Evolutionary conservation across 2,329 filamentous ascomycete species (phyloP).

Genomic region (Cladophialophora immunda): DNA sequence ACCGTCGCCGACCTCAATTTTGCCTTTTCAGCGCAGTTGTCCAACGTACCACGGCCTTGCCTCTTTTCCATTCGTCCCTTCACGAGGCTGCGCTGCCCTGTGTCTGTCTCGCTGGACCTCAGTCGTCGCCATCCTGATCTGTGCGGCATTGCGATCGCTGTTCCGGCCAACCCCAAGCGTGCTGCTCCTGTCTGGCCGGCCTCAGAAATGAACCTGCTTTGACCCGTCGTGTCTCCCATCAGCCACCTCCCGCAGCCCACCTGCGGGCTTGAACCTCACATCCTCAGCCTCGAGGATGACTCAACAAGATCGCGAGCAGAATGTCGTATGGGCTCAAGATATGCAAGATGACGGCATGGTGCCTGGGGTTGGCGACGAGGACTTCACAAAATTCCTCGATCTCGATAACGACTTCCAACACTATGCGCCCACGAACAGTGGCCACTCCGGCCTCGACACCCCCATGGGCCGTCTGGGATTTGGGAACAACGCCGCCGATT

Average conservation of each 20-base stretch:
- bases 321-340: constrained; percentile 50
- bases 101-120: neutral
- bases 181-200: constrained; percentile 4
- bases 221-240: constrained; percentile 30
- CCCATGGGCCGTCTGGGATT: constrained; percentile 51
- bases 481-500: constrained; percentile 39
- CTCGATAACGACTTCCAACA: constrained; percentile 58
- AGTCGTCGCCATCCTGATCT: neutral
- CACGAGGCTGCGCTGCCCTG: constrained; percentile 30
- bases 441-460: constrained; percentile 47
- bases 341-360: constrained; percentile 52
- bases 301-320: constrained; percentile 37
- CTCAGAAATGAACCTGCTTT: constrained; percentile 29
- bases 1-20: constrained; percentile 33
- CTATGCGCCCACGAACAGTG: constrained; percentile 50
- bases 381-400: constrained; percentile 60
- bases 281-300: constrained; percentile 35
- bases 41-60: neutral
- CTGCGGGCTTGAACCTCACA: constrained; percentile 32
- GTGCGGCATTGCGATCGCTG: constrained; percentile 2
- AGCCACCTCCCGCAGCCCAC: constrained; percentile 38
- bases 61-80: constrained; percentile 26
- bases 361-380: constrained; percentile 52
- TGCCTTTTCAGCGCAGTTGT: constrained; percentile 12
- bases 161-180: constrained; percentile 1